Evolutionary conservation across 2,329 filamentous ascomycete genomes (phyloP).

Genomic region (Ilyonectria robusta): DNA sequence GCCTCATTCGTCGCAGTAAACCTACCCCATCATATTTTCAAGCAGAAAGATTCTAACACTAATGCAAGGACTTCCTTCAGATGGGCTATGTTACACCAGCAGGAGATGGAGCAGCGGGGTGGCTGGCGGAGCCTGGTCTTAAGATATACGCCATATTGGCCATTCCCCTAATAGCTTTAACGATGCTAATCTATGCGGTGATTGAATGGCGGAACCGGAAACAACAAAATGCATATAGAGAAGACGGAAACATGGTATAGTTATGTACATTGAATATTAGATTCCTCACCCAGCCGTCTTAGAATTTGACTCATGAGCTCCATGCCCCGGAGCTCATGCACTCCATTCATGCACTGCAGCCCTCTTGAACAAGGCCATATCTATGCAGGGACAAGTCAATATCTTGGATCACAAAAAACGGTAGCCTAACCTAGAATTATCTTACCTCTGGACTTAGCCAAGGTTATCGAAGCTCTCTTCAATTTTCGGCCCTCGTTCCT

Average conservation of each 20-base stretch:
- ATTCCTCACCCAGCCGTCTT: neutral
- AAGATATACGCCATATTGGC: conserved; percentile 19
- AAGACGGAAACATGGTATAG: neutral
- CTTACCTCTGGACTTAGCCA: neutral
- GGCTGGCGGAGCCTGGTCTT: neutral
- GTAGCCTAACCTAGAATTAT: neutral
- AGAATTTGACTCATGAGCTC: neutral
- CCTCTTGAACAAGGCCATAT: neutral
- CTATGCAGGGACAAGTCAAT: neutral
- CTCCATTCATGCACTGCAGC: neutral
- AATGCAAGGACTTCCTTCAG: conserved; percentile 19
- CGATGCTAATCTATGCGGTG: conserved; percentile 14
- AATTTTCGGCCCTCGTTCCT: neutral
- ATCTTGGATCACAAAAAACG: neutral
- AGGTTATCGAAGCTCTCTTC: neutral
- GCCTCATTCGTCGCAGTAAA: conserved; percentile 14
- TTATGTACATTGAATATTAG: neutral
- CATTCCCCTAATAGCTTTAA: conserved; percentile 10
- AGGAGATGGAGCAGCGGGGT: neutral
- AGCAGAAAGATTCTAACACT: neutral
- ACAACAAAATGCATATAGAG: neutral
- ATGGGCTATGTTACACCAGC: conserved; percentile 10
- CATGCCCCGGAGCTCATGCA: neutral
- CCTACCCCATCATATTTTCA: too few species aligned
- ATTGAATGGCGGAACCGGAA: conserved; percentile 5